Percentiles rank a stretch among this genome's conserved stretches.
phyloP scores from a whole-genome alignment of 805 yeast species.

The Pichia californica region DNA sequence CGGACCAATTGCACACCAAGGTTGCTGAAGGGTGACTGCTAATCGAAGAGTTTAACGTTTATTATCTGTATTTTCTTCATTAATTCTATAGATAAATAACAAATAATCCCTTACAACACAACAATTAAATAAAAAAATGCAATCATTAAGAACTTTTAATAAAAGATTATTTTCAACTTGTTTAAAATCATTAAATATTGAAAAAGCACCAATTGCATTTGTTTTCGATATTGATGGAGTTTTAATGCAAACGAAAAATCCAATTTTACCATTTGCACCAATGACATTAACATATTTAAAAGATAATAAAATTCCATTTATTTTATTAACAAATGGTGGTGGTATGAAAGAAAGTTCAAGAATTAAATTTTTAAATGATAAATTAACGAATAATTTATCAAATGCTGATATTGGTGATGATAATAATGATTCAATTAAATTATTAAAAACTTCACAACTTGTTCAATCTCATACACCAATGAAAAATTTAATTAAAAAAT shows the following conservation, averaged over 20 bases:
- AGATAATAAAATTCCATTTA: conserved; percentile 57
- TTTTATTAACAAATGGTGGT: conserved; percentile 85
- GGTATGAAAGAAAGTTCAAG: conserved; percentile 66
- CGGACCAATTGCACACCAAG: background rate
- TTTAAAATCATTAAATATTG: background rate
- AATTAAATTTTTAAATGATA: conserved; percentile 41
- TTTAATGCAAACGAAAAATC: conserved; percentile 60
- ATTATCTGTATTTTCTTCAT: no score
- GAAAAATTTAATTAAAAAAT: conserved; percentile 46
- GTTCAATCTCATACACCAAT: conserved; percentile 88
- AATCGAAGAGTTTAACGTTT: no score
- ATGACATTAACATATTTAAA: conserved; percentile 44
- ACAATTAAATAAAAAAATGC: no score
- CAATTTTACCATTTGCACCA: conserved; percentile 57
- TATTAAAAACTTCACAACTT: conserved; percentile 42
- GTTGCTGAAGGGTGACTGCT: no score
- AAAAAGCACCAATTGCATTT: conserved; percentile 22
- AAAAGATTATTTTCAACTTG: background rate
- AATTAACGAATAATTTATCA: background rate
- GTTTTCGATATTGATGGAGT: conserved; percentile 75
- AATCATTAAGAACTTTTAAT: background rate
- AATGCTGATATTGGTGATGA: conserved; percentile 15
- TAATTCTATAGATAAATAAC: no score
- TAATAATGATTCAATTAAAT: conserved; percentile 22
- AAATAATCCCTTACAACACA: no score